A percentile compares a stretch with the other conserved stretches of the same genome.
phyloP scores from a whole-genome alignment of 148 eudicot genomes.

The Persicaria tinctoria region DNA sequence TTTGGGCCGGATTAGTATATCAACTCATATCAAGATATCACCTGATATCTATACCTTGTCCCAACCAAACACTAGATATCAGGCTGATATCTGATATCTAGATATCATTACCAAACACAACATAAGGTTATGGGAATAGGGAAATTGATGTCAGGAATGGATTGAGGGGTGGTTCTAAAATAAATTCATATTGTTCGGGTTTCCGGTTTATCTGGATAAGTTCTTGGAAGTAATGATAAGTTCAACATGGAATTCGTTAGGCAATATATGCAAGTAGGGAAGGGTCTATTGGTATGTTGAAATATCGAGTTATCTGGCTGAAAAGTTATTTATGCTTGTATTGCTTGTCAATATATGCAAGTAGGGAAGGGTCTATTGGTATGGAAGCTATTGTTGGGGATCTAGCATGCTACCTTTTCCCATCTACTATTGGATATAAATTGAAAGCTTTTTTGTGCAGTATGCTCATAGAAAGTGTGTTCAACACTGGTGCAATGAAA shows the following conservation, averaged over 20 bases:
- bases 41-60: too few species aligned
- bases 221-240: not conserved
- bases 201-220: not conserved
- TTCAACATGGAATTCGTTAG: not conserved
- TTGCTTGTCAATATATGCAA: too few species aligned
- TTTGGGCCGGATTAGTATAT: too few species aligned
- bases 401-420: not conserved
- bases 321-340: not conserved
- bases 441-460: not conserved
- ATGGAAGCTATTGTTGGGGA: not conserved
- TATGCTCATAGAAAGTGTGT: conserved; percentile 17
- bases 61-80: too few species aligned
- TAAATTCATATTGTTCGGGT: not conserved
- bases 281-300: not conserved
- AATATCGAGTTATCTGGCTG: not conserved
- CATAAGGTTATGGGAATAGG: not conserved
- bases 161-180: not conserved
- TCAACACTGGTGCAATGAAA: conserved; percentile 16
- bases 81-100: too few species aligned
- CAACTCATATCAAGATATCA: too few species aligned
- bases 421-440: not conserved
- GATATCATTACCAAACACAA: too few species aligned
- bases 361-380: too few species aligned
- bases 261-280: not conserved
- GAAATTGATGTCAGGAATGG: not conserved